Conservation (phyloP, 345 rosid species). For the Raphanus raphanistrum region DNA sequence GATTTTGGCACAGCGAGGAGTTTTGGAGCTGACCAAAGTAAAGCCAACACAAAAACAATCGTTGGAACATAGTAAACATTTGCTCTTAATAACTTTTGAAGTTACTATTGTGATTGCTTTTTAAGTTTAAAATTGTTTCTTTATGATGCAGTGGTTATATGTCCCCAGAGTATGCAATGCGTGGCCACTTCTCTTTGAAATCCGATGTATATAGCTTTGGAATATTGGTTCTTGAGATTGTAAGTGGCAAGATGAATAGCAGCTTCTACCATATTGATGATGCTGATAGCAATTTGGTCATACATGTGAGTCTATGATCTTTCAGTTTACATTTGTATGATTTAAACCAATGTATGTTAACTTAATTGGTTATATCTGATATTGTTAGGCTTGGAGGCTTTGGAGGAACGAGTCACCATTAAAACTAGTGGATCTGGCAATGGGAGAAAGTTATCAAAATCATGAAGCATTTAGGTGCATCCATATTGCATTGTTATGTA, state of each 20-base stretch:
- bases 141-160: slow-evolving; percentile 8
- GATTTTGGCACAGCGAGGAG: slow-evolving; percentile 48
- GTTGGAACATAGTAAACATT: slow-evolving; percentile 46
- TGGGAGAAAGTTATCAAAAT: neutral
- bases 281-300: neutral
- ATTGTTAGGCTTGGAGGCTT: slow-evolving; percentile 20
- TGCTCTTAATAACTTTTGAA: neutral
- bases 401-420: neutral
- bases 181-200: slow-evolving; percentile 9
- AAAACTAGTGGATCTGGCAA: neutral
- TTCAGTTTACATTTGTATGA: neutral
- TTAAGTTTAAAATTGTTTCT: neutral
- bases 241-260: slow-evolving; percentile 10
- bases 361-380: neutral
- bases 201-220: slow-evolving; percentile 15
- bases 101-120: neutral
- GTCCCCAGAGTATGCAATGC: slow-evolving; percentile 19
- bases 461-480: neutral
- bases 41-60: slow-evolving; percentile 39
- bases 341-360: neutral
- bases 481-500: slow-evolving; percentile 2
- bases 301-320: neutral
- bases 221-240: slow-evolving; percentile 2
- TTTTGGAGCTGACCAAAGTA: slow-evolving; percentile 30
- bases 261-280: neutral